Conservation (phyloP, 768 basidiomycete species). For the Hericium coralloides region DNA sequence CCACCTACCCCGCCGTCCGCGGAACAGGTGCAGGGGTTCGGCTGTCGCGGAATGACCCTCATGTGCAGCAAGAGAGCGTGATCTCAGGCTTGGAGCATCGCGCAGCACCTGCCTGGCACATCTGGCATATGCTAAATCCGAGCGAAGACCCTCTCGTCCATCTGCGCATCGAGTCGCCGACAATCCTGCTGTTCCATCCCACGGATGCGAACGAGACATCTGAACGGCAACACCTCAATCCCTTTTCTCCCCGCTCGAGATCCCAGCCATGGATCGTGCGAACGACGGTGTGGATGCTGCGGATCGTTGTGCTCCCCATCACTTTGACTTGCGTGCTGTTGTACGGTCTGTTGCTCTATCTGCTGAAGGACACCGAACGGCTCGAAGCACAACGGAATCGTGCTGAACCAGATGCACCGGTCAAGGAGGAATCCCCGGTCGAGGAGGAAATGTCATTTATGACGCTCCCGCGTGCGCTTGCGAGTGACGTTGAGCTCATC, state of each 20-base stretch:
- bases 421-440: constrained; percentile 23
- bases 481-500: constrained; percentile 76
- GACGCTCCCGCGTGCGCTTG: constrained; percentile 73
- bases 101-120: constrained; percentile 45
- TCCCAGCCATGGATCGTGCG: constrained; percentile 40
- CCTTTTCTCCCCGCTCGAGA: not conserved
- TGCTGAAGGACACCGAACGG: constrained; percentile 86
- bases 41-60: constrained; percentile 5
- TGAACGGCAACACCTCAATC: not conserved
- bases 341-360: constrained; percentile 72
- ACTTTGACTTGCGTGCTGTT: constrained; percentile 63
- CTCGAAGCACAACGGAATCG: constrained; percentile 77
- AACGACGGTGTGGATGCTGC: constrained; percentile 63
- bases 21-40: constrained; percentile 12
- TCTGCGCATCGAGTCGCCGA: constrained; percentile 73
- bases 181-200: constrained; percentile 57
- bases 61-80: constrained; percentile 8
- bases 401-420: constrained; percentile 32
- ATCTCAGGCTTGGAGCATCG: constrained; percentile 12
- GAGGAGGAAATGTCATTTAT: constrained; percentile 45
- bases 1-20: constrained; percentile 44
- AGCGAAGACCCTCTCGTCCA: constrained; percentile 56
- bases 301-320: constrained; percentile 83
- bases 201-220: constrained; percentile 20
- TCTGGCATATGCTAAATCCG: constrained; percentile 78